phyloP scores from a whole-genome alignment of 306 rosid genomes.

The Pyrus pyrifolia region DNA sequence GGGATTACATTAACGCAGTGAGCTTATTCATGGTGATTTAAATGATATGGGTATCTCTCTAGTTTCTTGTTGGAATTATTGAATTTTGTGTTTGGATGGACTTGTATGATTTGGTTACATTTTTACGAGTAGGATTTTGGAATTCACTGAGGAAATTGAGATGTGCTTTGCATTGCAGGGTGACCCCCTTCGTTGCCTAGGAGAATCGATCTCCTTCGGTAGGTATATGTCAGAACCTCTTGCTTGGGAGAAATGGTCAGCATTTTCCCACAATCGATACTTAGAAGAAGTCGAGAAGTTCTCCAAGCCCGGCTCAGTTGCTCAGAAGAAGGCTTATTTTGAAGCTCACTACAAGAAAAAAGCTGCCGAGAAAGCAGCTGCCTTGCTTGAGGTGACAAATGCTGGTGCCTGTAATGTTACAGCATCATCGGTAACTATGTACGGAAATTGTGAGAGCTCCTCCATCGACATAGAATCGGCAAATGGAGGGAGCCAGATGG shows the following conservation, averaged over 20 bases:
- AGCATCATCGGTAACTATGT: constrained; percentile 19
- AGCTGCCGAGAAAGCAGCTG: constrained; percentile 65
- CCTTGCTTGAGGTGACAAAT: constrained; percentile 37
- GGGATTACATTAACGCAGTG: constrained; percentile 3
- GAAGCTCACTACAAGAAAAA: constrained; percentile 88
- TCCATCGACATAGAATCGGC: background rate
- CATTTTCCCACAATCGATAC: constrained; percentile 73
- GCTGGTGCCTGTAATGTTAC: constrained; percentile 5
- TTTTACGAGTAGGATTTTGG: background rate
- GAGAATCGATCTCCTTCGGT: constrained; percentile 86
- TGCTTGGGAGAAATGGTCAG: constrained; percentile 86
- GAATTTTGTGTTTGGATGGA: background rate
- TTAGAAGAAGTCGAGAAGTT: constrained; percentile 75
- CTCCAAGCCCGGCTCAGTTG: constrained; percentile 90
- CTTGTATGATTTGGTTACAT: background rate
- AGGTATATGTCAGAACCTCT: constrained; percentile 65
- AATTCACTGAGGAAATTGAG: constrained; percentile 6
- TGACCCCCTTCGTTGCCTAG: constrained; percentile 41
- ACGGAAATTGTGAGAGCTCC: constrained; percentile 10
- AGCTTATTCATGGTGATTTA: constrained; percentile 16
- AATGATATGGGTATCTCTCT: constrained; percentile 19
- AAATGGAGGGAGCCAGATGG: constrained; percentile 16
- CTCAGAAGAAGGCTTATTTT: constrained; percentile 79
- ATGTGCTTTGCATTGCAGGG: constrained; percentile 35
- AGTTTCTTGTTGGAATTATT: background rate